Evolutionary conservation across 768 basidiomycete genomes (phyloP).

Genomic region (Collybia sordida): DNA sequence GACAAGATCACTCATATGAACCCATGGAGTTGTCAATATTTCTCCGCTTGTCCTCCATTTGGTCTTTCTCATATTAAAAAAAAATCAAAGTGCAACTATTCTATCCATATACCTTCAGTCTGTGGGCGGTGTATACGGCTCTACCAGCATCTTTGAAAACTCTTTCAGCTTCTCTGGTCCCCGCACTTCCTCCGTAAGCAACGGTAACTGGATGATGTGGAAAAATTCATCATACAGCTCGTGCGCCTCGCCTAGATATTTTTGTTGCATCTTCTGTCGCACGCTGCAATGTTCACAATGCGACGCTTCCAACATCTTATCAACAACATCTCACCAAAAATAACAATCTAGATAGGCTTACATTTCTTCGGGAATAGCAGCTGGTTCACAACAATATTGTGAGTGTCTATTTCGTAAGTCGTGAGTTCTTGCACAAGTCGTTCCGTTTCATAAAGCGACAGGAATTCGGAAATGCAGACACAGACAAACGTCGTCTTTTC

Average conservation of each 20-base stretch:
- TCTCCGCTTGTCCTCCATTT: neutral
- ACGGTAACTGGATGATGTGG: conserved; percentile 91
- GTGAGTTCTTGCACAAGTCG: conserved; percentile 95
- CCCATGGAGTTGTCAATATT: too few species aligned
- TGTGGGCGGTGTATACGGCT: conserved; percentile 68
- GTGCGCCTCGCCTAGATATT: conserved; percentile 94
- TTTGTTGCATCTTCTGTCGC: conserved; percentile 97
- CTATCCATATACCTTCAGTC: conserved; percentile 25
- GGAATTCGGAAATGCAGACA: conserved; percentile 97
- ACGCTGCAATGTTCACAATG: conserved; percentile 96
- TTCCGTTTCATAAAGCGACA: conserved; percentile 98
- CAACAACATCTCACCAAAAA: neutral
- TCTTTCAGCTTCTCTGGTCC: conserved; percentile 91
- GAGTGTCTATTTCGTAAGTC: conserved; percentile 95
- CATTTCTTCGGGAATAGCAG: conserved; percentile 90
- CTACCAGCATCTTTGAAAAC: conserved; percentile 90
- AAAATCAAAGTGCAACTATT: neutral
- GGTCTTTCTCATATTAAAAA: neutral
- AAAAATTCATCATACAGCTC: conserved; percentile 98
- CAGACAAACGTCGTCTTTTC: conserved; percentile 99
- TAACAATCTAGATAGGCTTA: conserved; percentile 34
- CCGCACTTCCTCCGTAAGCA: conserved; percentile 95
- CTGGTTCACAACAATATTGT: conserved; percentile 99
- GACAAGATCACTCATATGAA: too few species aligned
- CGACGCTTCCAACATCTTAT: conserved; percentile 53